Base-by-base conservation (phyloP, 768 basidiomycete genomes). In the Coprinopsis sp. region DNA sequence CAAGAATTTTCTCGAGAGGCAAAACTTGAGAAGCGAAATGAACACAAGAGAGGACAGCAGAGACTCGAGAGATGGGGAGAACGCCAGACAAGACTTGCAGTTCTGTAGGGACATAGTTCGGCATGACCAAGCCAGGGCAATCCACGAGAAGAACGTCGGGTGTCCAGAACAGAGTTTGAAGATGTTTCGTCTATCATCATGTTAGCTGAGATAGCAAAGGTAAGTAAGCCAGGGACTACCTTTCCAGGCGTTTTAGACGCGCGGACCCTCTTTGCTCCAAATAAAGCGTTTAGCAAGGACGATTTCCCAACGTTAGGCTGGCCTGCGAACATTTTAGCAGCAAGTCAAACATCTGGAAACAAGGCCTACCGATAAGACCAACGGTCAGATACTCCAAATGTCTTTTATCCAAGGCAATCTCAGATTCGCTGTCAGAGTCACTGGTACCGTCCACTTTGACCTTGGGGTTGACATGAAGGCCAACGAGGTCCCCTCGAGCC, bases 291-390 rank as follows among this genome's bases (percentile, higher is more conserved):
- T 43, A 98, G 66, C 4, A 96, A 68, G 0, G 89, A 91, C 1
- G 90, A 92, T 63, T 98, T 98, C 8, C 95, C 95, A 31, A 95
- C 92, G 61, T 97, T 98, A 12, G 94, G 94, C 59, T 95, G 91
- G 28, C 92, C 91, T 85, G 19, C 12, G n/a, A 16, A 31, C 19
- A 2, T 25, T 38, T 33, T 27, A 19, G 19, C 29, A 3, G 42
- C 5, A 49, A 19, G 24, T 19, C 19, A 36, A 16, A 12, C 3
- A 33, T 34, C 31, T 28, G 0, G 22, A 24, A 39, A 11, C 39
- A 31, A 22, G 11, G 48, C 64, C 16, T 57, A 78, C 90, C 91
- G 47, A 94, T 85, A 37, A 93, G 64, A 5, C 91, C 91, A 43
- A 94, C 72, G 1, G 91, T 94, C 33, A 94, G 63, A 55, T 77